Evolutionary conservation across 441 rosid species (phyloP), one percentile per base, ranked within the genome.

Genomic region (Adansonia rubrostipa): DNA sequence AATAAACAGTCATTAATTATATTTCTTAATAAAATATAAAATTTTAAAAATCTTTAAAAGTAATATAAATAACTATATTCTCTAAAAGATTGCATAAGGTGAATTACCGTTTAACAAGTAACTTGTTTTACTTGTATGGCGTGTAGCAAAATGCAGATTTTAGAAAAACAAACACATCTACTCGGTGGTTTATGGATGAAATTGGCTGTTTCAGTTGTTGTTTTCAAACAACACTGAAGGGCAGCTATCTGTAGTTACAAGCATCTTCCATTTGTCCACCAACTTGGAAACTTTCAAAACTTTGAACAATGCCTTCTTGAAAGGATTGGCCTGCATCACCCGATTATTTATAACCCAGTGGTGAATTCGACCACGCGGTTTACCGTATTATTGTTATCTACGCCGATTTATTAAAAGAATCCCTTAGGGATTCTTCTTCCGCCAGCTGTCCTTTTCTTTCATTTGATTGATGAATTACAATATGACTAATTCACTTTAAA

Each of bases 191-290:
- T 64, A 64, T 13, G 3, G 10, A 11, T 50, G 75, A 33, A 48
- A 44, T 17, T 56, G 65, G 33, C 10, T 48, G 54, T 48, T 70
- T 44, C 51, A 57, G 17, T 56, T 73, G 53, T 71, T 17, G 15
- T 40, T 54, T 56, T 17, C 51, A 11, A 58, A 42, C 36, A 40
- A 57, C 15, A 11, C 17, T 0, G 1, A 20, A 11, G 13, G 36
- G 3, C 53, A 57, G 19, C 44, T 58, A 56, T 73, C 11, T 54
- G 19, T 19, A 73, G 20, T 73, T 57, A 40, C 65, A 57, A 13
- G 53, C 36, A 57, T 47, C 48, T 73, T 57, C 76, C 66, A 42
- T 57, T 57, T 40, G 66, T 73, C 66, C 36, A 58, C 20, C n/a
- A 4, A n/a, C 24, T 71, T n/a, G 28, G 75, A 53, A 73, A 57